phyloP scores from a whole-genome alignment of 2,329 filamentous ascomycete species.

The Aureobasidium sp. region DNA sequence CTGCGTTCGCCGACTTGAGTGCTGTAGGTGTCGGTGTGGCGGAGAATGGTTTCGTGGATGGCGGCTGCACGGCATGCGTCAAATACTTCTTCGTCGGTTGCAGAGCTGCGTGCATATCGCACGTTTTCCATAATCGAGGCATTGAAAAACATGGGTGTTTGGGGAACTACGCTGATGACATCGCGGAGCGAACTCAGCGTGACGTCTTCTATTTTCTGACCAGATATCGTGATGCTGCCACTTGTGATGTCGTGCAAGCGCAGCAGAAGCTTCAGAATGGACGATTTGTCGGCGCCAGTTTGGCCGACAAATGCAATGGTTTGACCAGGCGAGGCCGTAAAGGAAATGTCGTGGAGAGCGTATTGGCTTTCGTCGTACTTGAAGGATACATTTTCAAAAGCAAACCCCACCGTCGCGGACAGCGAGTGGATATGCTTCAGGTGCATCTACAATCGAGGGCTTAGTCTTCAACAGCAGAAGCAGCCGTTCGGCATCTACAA shows the following conservation, averaged over 20 bases:
- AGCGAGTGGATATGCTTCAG: neutral
- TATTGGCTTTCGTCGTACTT: neutral
- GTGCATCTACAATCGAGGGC: neutral
- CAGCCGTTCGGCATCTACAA: neutral
- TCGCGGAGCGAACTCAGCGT: neutral
- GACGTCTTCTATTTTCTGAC: neutral
- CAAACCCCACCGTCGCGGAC: neutral
- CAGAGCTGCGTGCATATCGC: neutral
- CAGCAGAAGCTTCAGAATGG: conserved; percentile 45
- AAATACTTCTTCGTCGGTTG: conserved; percentile 48
- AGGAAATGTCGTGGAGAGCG: conserved; percentile 33
- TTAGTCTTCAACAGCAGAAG: neutral
- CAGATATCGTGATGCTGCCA: neutral
- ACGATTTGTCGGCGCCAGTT: conserved; percentile 74
- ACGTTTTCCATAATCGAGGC: neutral
- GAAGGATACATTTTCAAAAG: neutral
- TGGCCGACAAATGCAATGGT: conserved; percentile 73
- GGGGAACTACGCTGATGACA: neutral
- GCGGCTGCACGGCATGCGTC: conserved; percentile 60
- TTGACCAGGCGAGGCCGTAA: conserved; percentile 67
- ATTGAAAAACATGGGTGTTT: neutral
- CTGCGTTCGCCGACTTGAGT: conserved; percentile 39
- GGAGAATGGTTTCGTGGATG: conserved; percentile 59
- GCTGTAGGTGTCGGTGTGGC: conserved; percentile 58
- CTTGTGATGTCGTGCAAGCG: conserved; percentile 26